These are phyloP conservation scores for Lachnellula arida DNA, from an alignment of 2,329 filamentous ascomycete genomes.

Conservation along the genomic window DNA sequence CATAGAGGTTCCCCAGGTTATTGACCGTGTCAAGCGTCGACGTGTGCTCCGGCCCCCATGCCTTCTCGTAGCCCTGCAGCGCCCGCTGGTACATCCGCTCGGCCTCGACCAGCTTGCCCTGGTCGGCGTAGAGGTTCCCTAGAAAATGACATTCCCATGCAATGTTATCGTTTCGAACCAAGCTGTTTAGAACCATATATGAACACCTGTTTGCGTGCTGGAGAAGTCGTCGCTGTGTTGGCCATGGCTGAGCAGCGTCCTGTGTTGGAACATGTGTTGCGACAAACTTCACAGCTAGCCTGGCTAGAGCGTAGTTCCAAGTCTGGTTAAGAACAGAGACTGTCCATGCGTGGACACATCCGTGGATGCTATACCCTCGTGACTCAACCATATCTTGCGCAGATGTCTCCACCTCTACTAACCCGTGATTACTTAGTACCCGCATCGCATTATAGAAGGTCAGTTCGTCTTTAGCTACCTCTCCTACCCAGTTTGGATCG, in stretches of 20 bases:
- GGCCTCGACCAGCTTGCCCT: too few relatives aligned
- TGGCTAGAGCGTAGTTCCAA: constrained; percentile 8
- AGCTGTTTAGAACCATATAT: constrained; percentile 7
- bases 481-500: constrained; percentile 21
- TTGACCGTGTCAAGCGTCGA: constrained; percentile 9
- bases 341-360: constrained; percentile 11
- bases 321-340: constrained; percentile 6
- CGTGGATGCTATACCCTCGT: constrained; percentile 11
- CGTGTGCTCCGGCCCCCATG: constrained; percentile 14
- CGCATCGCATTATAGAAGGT: constrained; percentile 21
- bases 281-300: constrained; percentile 16
- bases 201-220: constrained; percentile 1
- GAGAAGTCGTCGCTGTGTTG: constrained; percentile 5
- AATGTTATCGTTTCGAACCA: constrained; percentile 12
- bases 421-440: constrained; percentile 33
- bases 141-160: too few relatives aligned
- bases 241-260: not conserved
- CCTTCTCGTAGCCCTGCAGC: constrained; percentile 16
- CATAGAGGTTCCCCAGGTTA: constrained; percentile 25
- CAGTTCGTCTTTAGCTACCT: constrained; percentile 15
- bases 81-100: constrained; percentile 20
- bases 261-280: constrained; percentile 3
- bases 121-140: too few relatives aligned
- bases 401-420: constrained; percentile 15
- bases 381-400: constrained; percentile 9